Evolutionary conservation across 345 rosid species (phyloP).

Genomic region (Linum usitatissimum): DNA sequence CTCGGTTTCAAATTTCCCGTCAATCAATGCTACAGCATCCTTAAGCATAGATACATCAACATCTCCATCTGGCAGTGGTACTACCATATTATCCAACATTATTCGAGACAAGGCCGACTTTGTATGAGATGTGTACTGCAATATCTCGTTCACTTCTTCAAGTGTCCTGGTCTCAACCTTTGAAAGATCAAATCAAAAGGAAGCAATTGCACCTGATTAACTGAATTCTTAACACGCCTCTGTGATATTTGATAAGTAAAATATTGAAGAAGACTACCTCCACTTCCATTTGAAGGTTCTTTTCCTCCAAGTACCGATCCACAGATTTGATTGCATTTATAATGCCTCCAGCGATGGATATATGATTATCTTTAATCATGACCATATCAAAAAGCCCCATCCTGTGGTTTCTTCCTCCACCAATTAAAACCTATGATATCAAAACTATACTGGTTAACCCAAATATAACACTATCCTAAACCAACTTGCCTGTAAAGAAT

Average conservation of each 20-base stretch:
- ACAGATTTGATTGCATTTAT: conserved; percentile 62
- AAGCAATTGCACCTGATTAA: conserved; percentile 1
- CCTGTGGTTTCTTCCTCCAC: conserved; percentile 88
- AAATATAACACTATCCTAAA: conserved; percentile 9
- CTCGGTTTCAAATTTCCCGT: conserved; percentile 79
- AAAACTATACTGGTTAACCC: conserved; percentile 21
- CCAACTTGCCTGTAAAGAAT: background rate
- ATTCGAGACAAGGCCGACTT: conserved; percentile 61
- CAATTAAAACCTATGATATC: conserved; percentile 64
- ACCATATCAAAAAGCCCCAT: conserved; percentile 99
- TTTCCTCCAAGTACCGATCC: conserved; percentile 51
- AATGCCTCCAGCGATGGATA: conserved; percentile 85
- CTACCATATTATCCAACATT: conserved; percentile 95
- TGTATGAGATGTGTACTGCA: conserved; percentile 44
- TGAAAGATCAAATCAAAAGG: conserved; percentile 1
- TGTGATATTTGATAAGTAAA: background rate
- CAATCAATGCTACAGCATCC: conserved; percentile 58
- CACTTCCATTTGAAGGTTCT: conserved; percentile 75
- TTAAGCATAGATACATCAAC: conserved; percentile 78
- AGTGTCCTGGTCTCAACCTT: conserved; percentile 91
- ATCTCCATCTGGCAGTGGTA: conserved; percentile 74
- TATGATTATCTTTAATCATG: conserved; percentile 93
- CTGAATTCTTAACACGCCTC: background rate
- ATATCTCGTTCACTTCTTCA: conserved; percentile 68
- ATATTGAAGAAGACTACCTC: conserved; percentile 46